Conservation (phyloP, 75 land plant genomes). For the Pinus albicaulis region DNA sequence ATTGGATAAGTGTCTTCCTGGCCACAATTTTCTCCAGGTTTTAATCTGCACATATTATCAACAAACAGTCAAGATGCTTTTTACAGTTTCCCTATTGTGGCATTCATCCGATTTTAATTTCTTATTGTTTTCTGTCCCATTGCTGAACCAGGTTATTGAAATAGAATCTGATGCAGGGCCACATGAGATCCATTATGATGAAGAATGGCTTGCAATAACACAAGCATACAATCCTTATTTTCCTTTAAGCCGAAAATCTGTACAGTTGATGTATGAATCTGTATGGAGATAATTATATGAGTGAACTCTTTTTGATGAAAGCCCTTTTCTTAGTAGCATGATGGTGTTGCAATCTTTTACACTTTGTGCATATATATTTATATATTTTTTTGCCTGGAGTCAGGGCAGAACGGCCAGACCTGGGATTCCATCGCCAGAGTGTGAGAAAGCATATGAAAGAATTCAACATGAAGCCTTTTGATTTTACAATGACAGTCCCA, state of each 20-base stretch:
- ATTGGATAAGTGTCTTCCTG: conserved; percentile 87
- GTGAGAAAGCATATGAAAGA: conserved; percentile 44
- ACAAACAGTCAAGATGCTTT: not conserved
- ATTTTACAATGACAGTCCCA: conserved; percentile 61
- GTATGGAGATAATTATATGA: not conserved
- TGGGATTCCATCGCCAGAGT: conserved; percentile 60
- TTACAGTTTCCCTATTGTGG: not conserved
- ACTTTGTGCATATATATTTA: not conserved
- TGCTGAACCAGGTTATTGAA: conserved; percentile 58
- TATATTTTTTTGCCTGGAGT: not conserved
- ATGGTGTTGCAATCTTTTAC: not conserved
- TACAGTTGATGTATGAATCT: conserved; percentile 33
- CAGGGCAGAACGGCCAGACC: conserved; percentile 39
- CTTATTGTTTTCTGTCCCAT: not conserved
- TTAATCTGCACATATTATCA: not conserved
- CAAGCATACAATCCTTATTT: conserved; percentile 61
- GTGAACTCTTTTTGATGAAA: not conserved
- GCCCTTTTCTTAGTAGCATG: not conserved
- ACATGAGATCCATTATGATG: conserved; percentile 77
- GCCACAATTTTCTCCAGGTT: conserved; percentile 86
- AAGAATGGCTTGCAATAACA: conserved; percentile 96
- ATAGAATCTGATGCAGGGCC: conserved; percentile 73
- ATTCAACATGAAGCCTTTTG: conserved; percentile 58
- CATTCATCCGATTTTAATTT: not conserved
- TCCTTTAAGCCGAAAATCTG: conserved; percentile 45